Evolutionary conservation across 1,139 yeast species (phyloP), one percentile per base, ranked within the genome.

Genomic region (Entelexis paramagnoliae): DNA sequence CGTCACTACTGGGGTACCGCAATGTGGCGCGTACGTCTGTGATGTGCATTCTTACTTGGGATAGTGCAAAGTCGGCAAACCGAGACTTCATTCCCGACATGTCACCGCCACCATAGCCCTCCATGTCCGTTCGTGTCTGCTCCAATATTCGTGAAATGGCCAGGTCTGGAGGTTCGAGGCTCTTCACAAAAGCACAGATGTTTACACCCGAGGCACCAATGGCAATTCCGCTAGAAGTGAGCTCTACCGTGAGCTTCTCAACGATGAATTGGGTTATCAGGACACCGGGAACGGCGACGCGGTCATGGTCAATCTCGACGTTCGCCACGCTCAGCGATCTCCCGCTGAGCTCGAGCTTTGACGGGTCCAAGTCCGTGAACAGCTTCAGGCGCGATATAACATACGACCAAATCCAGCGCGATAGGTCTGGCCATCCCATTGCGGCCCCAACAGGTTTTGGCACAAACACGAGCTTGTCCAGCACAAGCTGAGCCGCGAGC

Each of bases 311-410:
- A 24, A 87, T 68, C 50, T 79, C 75, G 4, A 87, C 77, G 65
- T 84, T 81, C 48, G 75, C 73, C 24, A 87, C 72, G 0, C 76
- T 72, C 64, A 76, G 76, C 66, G 72, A 70, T 13, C 79, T 72
- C 16, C 53, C 60, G 7, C 93, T 81, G 0, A 88, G 89, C 63
- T 86, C 93, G 52, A 88, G 68, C 63, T 87, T 83, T 17, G 88
- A 83, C 33, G 85, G 71, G 64, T 87, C 93, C 28, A 87, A 76
- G 62, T 84, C 86, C 1, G 95, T 82, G 64, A 88, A 85, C 40
- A 88, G 68, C n/a, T 89, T 80, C 40, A 88, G 75, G 65, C 86
- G 93, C 63, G 83, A 87, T 22, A 88, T 74, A 4, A 87, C 79
- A 66, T 86, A 87, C 49, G 83, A 76, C 49, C 88, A 76, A 47